Conservation (phyloP, 768 basidiomycete species). For the Leucosporidium scottii region DNA sequence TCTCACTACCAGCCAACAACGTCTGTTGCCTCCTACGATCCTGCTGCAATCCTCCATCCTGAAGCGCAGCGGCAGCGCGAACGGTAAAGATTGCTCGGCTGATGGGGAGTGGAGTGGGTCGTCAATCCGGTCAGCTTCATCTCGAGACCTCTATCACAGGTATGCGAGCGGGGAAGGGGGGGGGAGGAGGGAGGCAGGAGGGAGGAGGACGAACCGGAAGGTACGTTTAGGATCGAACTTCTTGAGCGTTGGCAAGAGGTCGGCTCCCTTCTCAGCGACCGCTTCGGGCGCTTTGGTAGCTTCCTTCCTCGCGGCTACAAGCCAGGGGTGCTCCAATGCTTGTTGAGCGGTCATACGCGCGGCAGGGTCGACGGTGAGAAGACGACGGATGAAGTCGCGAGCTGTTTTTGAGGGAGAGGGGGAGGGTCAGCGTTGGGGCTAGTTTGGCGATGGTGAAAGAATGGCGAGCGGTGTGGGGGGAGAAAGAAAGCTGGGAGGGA, state of each 20-base stretch:
- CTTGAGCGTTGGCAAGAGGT: slow-evolving; percentile 83
- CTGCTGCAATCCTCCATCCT: slow-evolving; percentile 22
- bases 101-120: background rate
- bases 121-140: too few species aligned
- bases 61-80: slow-evolving; percentile 21
- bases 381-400: slow-evolving; percentile 69
- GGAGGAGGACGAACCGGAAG: background rate
- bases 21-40: slow-evolving; percentile 11
- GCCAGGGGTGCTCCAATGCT: slow-evolving; percentile 70
- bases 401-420: slow-evolving; percentile 44
- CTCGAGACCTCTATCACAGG: too few species aligned
- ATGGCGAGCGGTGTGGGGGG: too few species aligned
- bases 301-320: slow-evolving; percentile 43
- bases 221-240: slow-evolving; percentile 69
- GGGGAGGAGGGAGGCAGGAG: too few species aligned
- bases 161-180: background rate
- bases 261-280: slow-evolving; percentile 54
- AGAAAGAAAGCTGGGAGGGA: background rate
- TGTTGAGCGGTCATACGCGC: slow-evolving; percentile 71
- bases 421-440: background rate
- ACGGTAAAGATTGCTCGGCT: slow-evolving; percentile 23
- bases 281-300: slow-evolving; percentile 42
- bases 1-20: background rate
- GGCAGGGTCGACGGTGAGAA: slow-evolving; percentile 75
- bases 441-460: too few species aligned